phyloP scores from a whole-genome alignment of 1,284 basidiomycete genomes.

The Anthracocystis walkeri region DNA sequence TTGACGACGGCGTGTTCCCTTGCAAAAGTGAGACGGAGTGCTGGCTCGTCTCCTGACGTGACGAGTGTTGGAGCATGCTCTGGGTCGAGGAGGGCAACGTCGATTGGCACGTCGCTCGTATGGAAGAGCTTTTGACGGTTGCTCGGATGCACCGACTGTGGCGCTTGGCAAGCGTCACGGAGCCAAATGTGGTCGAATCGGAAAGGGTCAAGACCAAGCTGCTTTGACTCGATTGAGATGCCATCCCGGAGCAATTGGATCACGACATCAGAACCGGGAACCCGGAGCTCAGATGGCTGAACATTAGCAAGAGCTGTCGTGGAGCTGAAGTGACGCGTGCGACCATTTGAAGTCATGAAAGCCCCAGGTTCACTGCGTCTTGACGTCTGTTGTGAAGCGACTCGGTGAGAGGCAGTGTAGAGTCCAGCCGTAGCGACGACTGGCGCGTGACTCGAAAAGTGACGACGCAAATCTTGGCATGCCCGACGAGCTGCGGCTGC shows the following conservation, averaged over 20 bases:
- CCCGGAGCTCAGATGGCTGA: conserved; percentile 14
- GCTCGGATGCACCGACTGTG: conserved; percentile 77
- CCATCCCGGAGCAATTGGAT: conserved; percentile 32
- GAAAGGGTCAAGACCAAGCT: conserved; percentile 49
- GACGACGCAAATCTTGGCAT: conserved; percentile 20
- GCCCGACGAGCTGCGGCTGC: conserved; percentile 16
- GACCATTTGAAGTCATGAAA: neutral
- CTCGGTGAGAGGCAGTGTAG: conserved; percentile 21
- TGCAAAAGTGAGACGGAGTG: conserved; percentile 44
- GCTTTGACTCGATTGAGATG: conserved; percentile 67
- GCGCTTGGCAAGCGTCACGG: conserved; percentile 75
- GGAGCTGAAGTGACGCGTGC: conserved; percentile 3
- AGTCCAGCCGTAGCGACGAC: conserved; percentile 32
- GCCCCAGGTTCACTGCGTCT: neutral
- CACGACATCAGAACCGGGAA: conserved; percentile 34
- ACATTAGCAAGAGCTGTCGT: conserved; percentile 1
- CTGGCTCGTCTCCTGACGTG: conserved; percentile 24
- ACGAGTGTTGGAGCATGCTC: conserved; percentile 52
- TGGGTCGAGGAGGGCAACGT: conserved; percentile 71
- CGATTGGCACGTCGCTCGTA: conserved; percentile 73
- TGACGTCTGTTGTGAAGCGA: neutral
- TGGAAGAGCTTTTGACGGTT: conserved; percentile 81
- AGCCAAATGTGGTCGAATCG: conserved; percentile 70
- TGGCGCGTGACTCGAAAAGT: conserved; percentile 19
- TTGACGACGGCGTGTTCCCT: conserved; percentile 53